phyloP scores from a whole-genome alignment of 306 rosid genomes.

The Vigna angularis region DNA sequence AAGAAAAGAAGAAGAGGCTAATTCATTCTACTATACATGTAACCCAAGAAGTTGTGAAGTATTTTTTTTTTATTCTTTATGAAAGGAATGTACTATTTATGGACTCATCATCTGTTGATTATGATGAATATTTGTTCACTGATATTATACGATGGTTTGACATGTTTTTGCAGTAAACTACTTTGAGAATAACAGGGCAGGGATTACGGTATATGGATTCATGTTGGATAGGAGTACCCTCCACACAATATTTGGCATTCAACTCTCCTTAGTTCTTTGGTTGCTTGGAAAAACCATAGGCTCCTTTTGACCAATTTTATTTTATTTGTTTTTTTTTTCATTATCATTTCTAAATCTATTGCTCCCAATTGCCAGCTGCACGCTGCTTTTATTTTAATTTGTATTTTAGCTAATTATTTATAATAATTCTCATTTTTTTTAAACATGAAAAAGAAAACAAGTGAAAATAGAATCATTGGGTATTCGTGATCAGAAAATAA shows the following conservation, averaged over 20 bases:
- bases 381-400: neutral
- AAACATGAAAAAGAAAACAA: too few species aligned
- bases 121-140: neutral
- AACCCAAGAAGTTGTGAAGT: neutral
- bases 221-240: constrained; percentile 81
- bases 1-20: neutral
- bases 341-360: constrained; percentile 7
- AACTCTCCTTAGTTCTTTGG: constrained; percentile 86
- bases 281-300: constrained; percentile 86
- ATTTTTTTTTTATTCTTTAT: neutral
- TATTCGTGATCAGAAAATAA: neutral
- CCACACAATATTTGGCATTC: constrained; percentile 79
- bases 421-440: neutral
- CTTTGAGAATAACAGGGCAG: constrained; percentile 88
- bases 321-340: constrained; percentile 17
- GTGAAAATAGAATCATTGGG: neutral
- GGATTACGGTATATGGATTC: constrained; percentile 81
- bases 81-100: neutral
- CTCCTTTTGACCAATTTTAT: constrained; percentile 47
- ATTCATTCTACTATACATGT: neutral
- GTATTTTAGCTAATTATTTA: neutral
- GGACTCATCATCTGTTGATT: neutral
- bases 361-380: neutral
- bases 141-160: neutral
- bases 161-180: constrained; percentile 67